phyloP scores from a whole-genome alignment of 2,329 filamentous ascomycete genomes.

The Trichoderma brevicompactum region DNA sequence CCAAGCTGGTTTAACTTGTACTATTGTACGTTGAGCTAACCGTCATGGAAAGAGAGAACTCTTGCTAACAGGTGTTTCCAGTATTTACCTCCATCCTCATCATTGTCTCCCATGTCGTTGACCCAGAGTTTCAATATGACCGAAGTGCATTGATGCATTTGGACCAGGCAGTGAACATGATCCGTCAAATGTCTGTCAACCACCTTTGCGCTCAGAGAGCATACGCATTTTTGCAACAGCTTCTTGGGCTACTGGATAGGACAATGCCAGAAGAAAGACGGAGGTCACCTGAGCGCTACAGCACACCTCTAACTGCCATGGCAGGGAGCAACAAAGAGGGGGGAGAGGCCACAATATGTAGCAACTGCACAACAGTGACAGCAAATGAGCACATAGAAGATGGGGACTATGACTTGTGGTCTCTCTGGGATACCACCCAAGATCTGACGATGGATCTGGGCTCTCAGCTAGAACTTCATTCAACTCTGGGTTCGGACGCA shows the following conservation, averaged over 20 bases:
- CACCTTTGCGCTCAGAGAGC: slow-evolving; percentile 19
- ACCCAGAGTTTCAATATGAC: slow-evolving; percentile 19
- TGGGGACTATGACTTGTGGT: slow-evolving; percentile 10
- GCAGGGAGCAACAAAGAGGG: not conserved
- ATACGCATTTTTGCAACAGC: slow-evolving; percentile 20
- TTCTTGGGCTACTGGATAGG: slow-evolving; percentile 13
- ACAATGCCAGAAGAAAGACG: slow-evolving; percentile 18
- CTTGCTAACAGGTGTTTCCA: not conserved
- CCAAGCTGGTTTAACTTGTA: slow-evolving; percentile 26
- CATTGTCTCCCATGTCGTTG: slow-evolving; percentile 22
- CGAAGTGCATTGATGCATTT: slow-evolving; percentile 20
- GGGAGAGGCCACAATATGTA: not conserved
- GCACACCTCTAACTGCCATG: slow-evolving; percentile 14
- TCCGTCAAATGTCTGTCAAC: slow-evolving; percentile 23
- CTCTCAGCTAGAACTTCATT: slow-evolving; percentile 22
- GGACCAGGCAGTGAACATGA: slow-evolving; percentile 16
- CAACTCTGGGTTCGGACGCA: slow-evolving; percentile 14
- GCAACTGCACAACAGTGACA: not conserved
- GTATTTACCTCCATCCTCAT: slow-evolving; percentile 20
- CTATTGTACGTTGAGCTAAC: not conserved
- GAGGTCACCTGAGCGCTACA: slow-evolving; percentile 7
- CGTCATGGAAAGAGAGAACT: too few relatives aligned
- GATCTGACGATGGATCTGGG: slow-evolving; percentile 21
- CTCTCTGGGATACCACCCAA: slow-evolving; percentile 23
- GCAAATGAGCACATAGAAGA: slow-evolving; percentile 7